Base-by-base conservation (phyloP, 2,329 filamentous ascomycete species). In the Pezicula radicicola region DNA sequence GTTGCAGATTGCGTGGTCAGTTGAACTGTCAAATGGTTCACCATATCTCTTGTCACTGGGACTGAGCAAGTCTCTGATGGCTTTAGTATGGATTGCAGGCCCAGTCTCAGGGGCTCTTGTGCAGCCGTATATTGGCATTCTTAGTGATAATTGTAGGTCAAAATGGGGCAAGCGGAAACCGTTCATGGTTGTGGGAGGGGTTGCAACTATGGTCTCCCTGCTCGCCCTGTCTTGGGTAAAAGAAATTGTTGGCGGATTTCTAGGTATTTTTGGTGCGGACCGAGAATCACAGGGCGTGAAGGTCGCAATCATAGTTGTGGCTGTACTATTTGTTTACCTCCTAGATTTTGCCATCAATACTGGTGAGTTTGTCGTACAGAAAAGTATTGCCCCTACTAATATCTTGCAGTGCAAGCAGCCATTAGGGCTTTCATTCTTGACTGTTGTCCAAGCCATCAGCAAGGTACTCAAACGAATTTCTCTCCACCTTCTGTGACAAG, bases 271-370 rank as follows among this genome's bases (percentile, higher is more conserved):
- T 62, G 88, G 89, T 10, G 86, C 83, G 10, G 79, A 87, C 49
- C 72, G 74, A n/a, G 78, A 84, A 37, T 89, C 87, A 0, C 61
- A 78, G 7, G 81, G 77, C 3, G 85, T 88, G 43, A 85, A 83
- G 63, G 78, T 77, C 3, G 74, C 77, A 40, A 81, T 88, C 45
- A 93, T 96, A 59, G 74, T 90, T 30, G 79, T 90, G 52, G 93
- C 93, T 7, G 91, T 96, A 6, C 66, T 91, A 28, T 87, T 91
- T 73, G 88, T 97, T 62, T 97, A 96, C 70, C 77, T 94, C 46
- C 79, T 97, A 47, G 93, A 97, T 68, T 94, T 97, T 69, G 85
- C 92, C 63, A 94, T 97, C 74, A 97, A 97, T 71, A 94, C 92
- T 51, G 87, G 85, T 88, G 72, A 61, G 76, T 8, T 9, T 12